phyloP scores from a whole-genome alignment of 805 yeast species.

The Yarrowia hollandica region DNA sequence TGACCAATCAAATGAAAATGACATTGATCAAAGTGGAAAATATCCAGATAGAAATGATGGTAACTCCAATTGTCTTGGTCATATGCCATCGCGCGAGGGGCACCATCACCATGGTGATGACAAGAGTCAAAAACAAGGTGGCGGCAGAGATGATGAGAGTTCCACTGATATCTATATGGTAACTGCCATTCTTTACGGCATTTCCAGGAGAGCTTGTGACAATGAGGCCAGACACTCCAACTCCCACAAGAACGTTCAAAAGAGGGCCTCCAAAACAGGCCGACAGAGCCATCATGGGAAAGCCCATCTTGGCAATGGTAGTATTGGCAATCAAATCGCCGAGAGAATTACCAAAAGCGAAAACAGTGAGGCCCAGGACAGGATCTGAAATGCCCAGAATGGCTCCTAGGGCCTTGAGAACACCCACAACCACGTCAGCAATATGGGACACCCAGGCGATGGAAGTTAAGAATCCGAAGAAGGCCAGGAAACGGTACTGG shows the following conservation, averaged over 20 bases:
- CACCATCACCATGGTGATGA: constrained; percentile 45
- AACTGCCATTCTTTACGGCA: constrained; percentile 30
- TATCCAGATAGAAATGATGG: constrained; percentile 47
- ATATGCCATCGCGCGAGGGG: constrained; percentile 49
- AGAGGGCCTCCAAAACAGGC: constrained; percentile 96
- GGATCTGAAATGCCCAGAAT: constrained; percentile 69
- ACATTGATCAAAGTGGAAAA: constrained; percentile 43
- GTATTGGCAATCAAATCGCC: constrained; percentile 87
- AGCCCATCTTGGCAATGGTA: constrained; percentile 77
- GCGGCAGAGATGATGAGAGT: constrained; percentile 48
- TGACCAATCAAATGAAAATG: constrained; percentile 22
- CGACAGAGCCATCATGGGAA: constrained; percentile 86
- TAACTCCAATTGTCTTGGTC: constrained; percentile 44
- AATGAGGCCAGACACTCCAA: constrained; percentile 72
- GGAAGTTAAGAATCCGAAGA: constrained; percentile 63
- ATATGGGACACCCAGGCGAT: constrained; percentile 67
- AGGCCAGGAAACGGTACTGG: constrained; percentile 33
- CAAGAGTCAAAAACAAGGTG: constrained; percentile 45
- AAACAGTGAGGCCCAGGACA: constrained; percentile 79
- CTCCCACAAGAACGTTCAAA: constrained; percentile 70
- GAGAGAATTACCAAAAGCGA: constrained; percentile 88
- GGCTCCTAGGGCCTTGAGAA: constrained; percentile 61
- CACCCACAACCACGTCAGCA: constrained; percentile 68
- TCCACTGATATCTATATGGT: constrained; percentile 43
- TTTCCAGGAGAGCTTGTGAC: constrained; percentile 38